Base-by-base conservation (phyloP, 1,139 yeast species). In the Taphrina populina region DNA sequence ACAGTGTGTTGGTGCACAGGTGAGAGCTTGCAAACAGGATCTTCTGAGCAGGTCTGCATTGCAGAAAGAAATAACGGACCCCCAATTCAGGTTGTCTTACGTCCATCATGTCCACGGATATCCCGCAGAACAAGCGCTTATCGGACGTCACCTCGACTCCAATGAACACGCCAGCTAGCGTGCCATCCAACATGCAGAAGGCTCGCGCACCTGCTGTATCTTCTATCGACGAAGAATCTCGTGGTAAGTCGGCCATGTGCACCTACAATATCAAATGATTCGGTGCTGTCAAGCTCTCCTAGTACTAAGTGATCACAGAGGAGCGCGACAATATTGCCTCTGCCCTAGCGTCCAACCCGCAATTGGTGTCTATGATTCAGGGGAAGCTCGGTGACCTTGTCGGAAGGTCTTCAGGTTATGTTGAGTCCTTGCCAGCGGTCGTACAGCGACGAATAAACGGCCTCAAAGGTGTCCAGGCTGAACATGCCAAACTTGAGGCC, bases 121-220 rank as follows among this genome's bases (percentile, higher is more conserved):
- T 43, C 39, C 82, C 82, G 69, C 80, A 80, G 72, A 71, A 65
- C 66, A 69, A 77, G 73, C 71, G 82, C 67, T 72, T 80, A 63
- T 83, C 84, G 67, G 88, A 86, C 69, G 81, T 88, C 27, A 98
- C 98, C 3, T 98, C 99, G 51, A 92, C 99, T 1, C 99, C 99
- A 10, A 98, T 94, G 69, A 92, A 92, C 76, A 92, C 99, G 1
- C 99, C 99, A 21, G 86, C 97, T 3, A 83, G 95, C 27, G 86
- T 85, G 39, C 79, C 87, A 45, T 82, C 81, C 61, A 84, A 92
- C 51, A 88, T 81, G 70, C 82, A 78, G 7, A 71, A 69, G 26
- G 71, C 71, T 23, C 80, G 82, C 61, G 80, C 82, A 61, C 95
- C 95, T 13, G 75, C 81, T 7, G 83, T 86, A 58, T 81, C 90